Evolutionary conservation across 2,329 filamentous ascomycete species (phyloP), one percentile per base, ranked within the genome.

Genomic region (Cytospora leucostoma): DNA sequence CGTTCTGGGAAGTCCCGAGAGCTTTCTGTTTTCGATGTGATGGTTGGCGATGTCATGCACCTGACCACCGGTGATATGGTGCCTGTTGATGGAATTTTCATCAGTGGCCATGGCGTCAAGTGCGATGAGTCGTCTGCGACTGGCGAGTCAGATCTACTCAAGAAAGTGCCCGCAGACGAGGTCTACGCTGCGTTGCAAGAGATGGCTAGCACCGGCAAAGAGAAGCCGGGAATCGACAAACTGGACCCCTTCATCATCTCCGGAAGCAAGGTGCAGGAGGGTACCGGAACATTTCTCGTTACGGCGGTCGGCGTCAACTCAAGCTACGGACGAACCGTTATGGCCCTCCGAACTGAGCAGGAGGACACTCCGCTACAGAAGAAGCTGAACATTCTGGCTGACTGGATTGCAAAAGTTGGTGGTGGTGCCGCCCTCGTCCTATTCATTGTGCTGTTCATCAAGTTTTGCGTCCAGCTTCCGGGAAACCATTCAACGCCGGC

Each of bases 401-500:
- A 82, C 59, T 75, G 75, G 40, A 84, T 84, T 52, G 80, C 81
- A 8, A 80, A 81, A 68, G 73, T 84, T 56, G 82, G 82, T 17
- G 86, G 88, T 68, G 85, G 84, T 65, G 88, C 91, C 54, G 91
- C 90, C 60, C 76, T 91, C 17, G 75, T 93, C 11, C 80, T 94
- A n/a, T 94, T 94, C 71, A 78, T 92, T 56, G 89, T 93, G 7
- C 79, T 93, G 8, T 86, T 93, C 70, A 92, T 93, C 79, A 89
- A 91, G 69, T 94, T 93, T 72, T 74, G 90, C 27, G 89, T 84
- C 35, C 75, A 82, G 19, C 79, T 93, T 7, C 82, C 83, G 3
- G 70, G 76, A 27, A 86, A 84, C 68, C 57, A 70, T 32, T 74
- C 68, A 0, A 74, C 77, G 0, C 77, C 85, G 1, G 78, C 82